phyloP scores from a whole-genome alignment of 495 filamentous ascomycete genomes.

The Xylaria cubensis region DNA sequence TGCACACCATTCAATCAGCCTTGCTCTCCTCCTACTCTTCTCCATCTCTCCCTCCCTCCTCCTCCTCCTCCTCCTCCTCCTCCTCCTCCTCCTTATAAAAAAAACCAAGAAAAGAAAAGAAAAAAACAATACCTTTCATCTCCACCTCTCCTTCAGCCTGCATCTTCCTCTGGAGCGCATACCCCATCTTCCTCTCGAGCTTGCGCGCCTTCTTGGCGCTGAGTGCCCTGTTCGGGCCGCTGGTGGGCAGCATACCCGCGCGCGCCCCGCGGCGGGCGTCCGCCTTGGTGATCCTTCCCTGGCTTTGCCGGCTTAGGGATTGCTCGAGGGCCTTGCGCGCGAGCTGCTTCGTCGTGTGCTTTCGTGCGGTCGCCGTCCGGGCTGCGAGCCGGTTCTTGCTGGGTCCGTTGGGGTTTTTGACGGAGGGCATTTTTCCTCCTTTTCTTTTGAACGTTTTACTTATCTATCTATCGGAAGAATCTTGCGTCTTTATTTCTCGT shows the following conservation, averaged over 20 bases:
- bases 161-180: slow-evolving; percentile 51
- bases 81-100: not conserved
- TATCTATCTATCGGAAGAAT: not conserved
- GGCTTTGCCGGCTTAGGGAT: not conserved
- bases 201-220: slow-evolving; percentile 54
- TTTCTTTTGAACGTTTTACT: too few species aligned
- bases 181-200: slow-evolving; percentile 48
- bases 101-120: not conserved
- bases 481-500: not conserved
- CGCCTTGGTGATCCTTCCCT: slow-evolving; percentile 36
- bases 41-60: too few species aligned
- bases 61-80: not conserved
- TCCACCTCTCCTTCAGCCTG: slow-evolving; percentile 47
- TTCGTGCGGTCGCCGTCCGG: slow-evolving; percentile 39
- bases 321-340: slow-evolving; percentile 30
- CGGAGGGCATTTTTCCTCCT: slow-evolving; percentile 42
- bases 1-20: not conserved
- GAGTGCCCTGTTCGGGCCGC: slow-evolving; percentile 47
- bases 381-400: slow-evolving; percentile 51
- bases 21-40: not conserved
- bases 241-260: slow-evolving; percentile 49
- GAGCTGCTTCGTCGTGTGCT: slow-evolving; percentile 37
- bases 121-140: slow-evolving; percentile 43
- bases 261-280: slow-evolving; percentile 48
- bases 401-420: slow-evolving; percentile 56